A percentile compares a stretch with the other conserved stretches of the same genome.
Conservation (phyloP, 331 rosid species). For the Quercus phellos region DNA sequence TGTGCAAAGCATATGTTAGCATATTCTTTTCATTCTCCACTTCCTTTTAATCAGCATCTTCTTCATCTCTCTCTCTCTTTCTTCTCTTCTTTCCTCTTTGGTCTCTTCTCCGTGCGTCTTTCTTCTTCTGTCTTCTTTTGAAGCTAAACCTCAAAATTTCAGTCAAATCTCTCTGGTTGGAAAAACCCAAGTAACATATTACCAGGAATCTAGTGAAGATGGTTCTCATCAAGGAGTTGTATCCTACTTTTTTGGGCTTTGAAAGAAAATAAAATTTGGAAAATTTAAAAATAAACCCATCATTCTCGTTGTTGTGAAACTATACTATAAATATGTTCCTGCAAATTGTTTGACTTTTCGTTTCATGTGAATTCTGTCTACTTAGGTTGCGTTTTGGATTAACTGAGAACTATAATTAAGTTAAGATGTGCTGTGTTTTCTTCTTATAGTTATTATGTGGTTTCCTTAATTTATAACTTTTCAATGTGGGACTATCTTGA, state of each 20-base stretch:
- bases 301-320: background rate
- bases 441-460: background rate
- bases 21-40: too few species aligned
- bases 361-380: background rate
- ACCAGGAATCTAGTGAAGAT: background rate
- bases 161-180: background rate
- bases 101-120: background rate
- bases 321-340: background rate
- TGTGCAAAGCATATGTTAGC: too few species aligned
- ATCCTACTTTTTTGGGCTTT: constrained; percentile 19
- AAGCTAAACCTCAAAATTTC: background rate
- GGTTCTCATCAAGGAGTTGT: constrained; percentile 49
- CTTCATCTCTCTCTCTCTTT: background rate
- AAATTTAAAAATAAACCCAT: background rate
- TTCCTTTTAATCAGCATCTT: background rate
- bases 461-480: constrained; percentile 28
- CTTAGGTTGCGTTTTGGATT: background rate
- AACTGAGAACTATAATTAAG: background rate
- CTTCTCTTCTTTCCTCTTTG: background rate
- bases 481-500: constrained; percentile 8
- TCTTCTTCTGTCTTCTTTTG: background rate
- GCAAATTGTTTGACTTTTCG: background rate
- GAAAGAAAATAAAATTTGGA: background rate
- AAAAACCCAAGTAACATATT: background rate
- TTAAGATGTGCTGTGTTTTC: background rate